Evolutionary conservation across 306 rosid genomes (phyloP).

Genomic region (Casuarina equisetifolia): DNA sequence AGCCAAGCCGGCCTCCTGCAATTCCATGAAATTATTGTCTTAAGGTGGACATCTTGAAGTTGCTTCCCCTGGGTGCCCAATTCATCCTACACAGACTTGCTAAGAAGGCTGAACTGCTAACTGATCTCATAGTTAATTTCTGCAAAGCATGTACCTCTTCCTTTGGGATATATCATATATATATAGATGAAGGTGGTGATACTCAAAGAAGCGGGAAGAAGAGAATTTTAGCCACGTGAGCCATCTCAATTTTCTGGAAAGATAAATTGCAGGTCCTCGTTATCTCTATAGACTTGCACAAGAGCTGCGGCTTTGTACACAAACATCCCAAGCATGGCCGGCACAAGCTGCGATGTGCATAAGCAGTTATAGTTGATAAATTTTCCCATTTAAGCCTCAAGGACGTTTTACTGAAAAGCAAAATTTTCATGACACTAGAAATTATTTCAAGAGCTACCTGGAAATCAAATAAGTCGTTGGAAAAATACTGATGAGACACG

Average conservation of each 20-base stretch:
- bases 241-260: slow-evolving; percentile 61
- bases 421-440: background rate
- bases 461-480: slow-evolving; percentile 71
- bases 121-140: background rate
- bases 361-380: slow-evolving; percentile 6
- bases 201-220: slow-evolving; percentile 15
- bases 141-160: slow-evolving; percentile 10
- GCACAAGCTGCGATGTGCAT: slow-evolving; percentile 63
- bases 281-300: slow-evolving; percentile 90
- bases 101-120: background rate
- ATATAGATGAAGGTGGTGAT: background rate
- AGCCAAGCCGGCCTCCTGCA: background rate
- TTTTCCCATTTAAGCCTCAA: background rate
- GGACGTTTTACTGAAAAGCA: background rate
- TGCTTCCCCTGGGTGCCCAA: background rate
- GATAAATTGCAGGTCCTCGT: slow-evolving; percentile 60
- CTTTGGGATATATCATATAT: background rate
- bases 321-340: slow-evolving; percentile 94
- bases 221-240: slow-evolving; percentile 27
- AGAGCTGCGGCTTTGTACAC: slow-evolving; percentile 90
- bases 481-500: slow-evolving; percentile 59
- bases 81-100: slow-evolving; percentile 1
- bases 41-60: slow-evolving; percentile 14
- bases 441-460: slow-evolving; percentile 54
- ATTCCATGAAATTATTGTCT: background rate